Conservation (phyloP, 768 basidiomycete species). For the Austroboletus festivus region DNA sequence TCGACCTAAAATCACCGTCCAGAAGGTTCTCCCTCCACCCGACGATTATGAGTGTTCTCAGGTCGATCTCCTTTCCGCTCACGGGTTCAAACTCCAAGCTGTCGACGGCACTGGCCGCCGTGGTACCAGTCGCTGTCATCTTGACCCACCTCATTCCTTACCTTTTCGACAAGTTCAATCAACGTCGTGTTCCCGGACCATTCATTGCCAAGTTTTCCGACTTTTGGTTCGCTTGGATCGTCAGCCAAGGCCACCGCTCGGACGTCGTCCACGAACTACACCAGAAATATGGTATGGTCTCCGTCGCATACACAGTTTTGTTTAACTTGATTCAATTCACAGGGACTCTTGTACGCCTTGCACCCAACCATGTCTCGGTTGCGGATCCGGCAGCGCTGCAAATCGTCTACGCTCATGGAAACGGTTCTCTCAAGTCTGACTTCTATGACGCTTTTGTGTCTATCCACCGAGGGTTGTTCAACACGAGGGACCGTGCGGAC, state of each 20-base stretch:
- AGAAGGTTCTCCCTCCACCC: conserved; percentile 1
- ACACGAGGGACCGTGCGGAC: conserved; percentile 70
- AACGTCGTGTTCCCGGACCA: conserved; percentile 66
- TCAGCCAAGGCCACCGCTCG: conserved; percentile 69
- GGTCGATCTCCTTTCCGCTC: conserved; percentile 7
- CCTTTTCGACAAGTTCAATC: conserved; percentile 54
- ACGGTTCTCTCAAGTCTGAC: conserved; percentile 75
- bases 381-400: conserved; percentile 75
- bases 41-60: conserved; percentile 16
- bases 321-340: not conserved
- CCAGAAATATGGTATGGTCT: conserved; percentile 59
- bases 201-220: conserved; percentile 69
- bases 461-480: conserved; percentile 71
- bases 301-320: not conserved
- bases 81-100: conserved; percentile 1
- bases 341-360: conserved; percentile 69
- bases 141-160: conserved; percentile 43
- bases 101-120: conserved; percentile 2
- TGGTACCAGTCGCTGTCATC: conserved; percentile 16
- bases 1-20: not conserved
- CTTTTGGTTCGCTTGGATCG: conserved; percentile 65
- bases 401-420: conserved; percentile 78
- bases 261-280: conserved; percentile 74
- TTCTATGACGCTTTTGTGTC: conserved; percentile 82
- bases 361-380: conserved; percentile 75